Base-by-base conservation (phyloP, 2,329 filamentous ascomycete species). In the Clonostachys byssicola region DNA sequence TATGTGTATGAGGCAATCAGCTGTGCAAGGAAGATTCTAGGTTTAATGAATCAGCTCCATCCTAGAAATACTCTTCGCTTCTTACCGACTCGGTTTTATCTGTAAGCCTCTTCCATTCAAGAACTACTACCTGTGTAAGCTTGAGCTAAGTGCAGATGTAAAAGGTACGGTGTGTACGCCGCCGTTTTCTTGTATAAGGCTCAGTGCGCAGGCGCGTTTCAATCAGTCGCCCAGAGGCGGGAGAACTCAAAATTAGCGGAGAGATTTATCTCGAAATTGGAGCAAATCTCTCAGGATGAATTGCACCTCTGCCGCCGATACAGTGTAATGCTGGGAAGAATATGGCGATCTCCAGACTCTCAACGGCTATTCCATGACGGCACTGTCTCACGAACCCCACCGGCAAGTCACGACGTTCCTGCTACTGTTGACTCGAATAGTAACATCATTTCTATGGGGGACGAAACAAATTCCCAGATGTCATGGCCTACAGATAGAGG, bases 301-400 rank as follows among this genome's bases (percentile, higher is more conserved):
- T 81, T 87, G 49, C 87, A 87, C 65, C 82, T 83, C 58, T 88
- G 83, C 83, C 77, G 83, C 47, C 81, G 85, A 18, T 80, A 84
- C 51, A 74, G 74, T 47, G 70, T 81, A 81, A 43, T 81, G 73
- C 58, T 83, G 80, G 38, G 72, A 81, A 38, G 87, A 83, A 63
- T 88, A 86, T 49, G 85, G 85, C 51, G 23, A 30, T 30, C 9
- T 9, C 9, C 8, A 9, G 1, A 30, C 23, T 30, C 23, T 30
- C 23, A 30, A 30, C 23, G 8, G 23, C 8, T 3, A 10, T 10
- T 4, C 23, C 23, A 30, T 30, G 23, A 30, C 10, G 23, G 23
- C 23, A 10, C 9, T 10, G 23, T 30, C 23, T 30, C 23, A 30
- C 23, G 23, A 9, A 8, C 9, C 23, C 23, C 8, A 30, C 2